A percentile compares a stretch with the other conserved stretches of the same genome.
phyloP scores from a whole-genome alignment of 371 early-diverging fungal species.

The Syncephalis plumigaleata region DNA sequence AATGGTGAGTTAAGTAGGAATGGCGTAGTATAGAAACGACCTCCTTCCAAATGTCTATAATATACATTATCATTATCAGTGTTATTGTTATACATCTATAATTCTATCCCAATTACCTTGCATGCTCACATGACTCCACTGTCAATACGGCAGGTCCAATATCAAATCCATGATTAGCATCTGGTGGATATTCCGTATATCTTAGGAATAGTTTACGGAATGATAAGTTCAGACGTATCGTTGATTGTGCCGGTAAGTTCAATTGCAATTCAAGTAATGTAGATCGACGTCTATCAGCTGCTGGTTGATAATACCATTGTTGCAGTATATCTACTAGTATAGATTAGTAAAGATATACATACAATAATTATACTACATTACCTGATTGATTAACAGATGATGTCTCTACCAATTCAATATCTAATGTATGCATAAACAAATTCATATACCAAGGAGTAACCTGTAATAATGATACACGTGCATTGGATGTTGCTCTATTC shows the following conservation, averaged over 20 bases:
- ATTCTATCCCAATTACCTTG: slow-evolving; percentile 12
- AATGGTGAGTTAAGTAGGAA: slow-evolving; percentile 75
- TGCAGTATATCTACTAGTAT: slow-evolving; percentile 8
- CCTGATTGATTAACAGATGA: too few species aligned
- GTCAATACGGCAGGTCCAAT: slow-evolving; percentile 24
- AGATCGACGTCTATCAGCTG: slow-evolving; percentile 63
- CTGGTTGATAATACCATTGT: slow-evolving; percentile 43
- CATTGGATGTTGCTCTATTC: too few species aligned
- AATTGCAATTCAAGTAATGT: slow-evolving; percentile 59
- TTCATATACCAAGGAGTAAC: slow-evolving; percentile 74
- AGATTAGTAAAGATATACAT: too few species aligned
- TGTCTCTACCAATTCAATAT: slow-evolving; percentile 8
- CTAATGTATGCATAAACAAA: slow-evolving; percentile 73
- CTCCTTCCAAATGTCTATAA: slow-evolving; percentile 2
- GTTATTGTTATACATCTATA: background rate
- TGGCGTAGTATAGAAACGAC: slow-evolving; percentile 66
- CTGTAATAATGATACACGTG: too few species aligned
- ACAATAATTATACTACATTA: too few species aligned
- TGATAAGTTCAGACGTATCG: slow-evolving; percentile 41
- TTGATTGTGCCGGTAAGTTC: slow-evolving; percentile 42
- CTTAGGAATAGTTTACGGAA: slow-evolving; percentile 82
- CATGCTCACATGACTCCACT: slow-evolving; percentile 19
- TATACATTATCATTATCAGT: background rate
- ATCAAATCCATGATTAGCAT: slow-evolving; percentile 91
- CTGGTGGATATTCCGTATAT: slow-evolving; percentile 92